Evolutionary conservation across 805 yeast genomes (phyloP).

Genomic region (Scheffersomyces stipitis): DNA sequence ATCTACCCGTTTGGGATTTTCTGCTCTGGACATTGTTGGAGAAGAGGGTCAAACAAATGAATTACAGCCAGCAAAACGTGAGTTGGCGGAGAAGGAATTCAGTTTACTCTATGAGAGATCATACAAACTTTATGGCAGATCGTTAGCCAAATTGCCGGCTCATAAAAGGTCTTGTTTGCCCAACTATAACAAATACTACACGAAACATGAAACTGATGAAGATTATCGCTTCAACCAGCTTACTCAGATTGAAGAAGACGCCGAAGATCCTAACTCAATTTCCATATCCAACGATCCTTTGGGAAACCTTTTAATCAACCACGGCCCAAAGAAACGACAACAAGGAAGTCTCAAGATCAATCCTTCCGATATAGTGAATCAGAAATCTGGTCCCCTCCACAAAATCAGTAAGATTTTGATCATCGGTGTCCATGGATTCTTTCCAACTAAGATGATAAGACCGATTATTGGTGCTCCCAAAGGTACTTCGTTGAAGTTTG

Average conservation of each 20-base stretch:
- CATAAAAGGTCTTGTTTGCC: conserved; percentile 42
- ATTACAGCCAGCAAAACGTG: conserved; percentile 7
- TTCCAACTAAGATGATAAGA: conserved; percentile 82
- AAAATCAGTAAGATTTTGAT: conserved; percentile 64
- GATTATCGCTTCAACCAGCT: conserved; percentile 15
- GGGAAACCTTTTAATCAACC: conserved; percentile 42
- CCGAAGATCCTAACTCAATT: conserved; percentile 29
- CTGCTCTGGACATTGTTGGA: conserved; percentile 26
- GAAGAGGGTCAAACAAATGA: conserved; percentile 8
- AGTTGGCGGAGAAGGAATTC: conserved; percentile 28
- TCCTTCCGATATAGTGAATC: conserved; percentile 21
- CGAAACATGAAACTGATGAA: conserved; percentile 3
- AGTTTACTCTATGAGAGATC: conserved; percentile 33
- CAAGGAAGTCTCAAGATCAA: conserved; percentile 7
- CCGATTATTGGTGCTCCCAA: conserved; percentile 94
- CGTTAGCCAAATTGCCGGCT: conserved; percentile 34
- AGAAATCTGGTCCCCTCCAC: conserved; percentile 27
- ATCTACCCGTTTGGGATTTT: conserved; percentile 35
- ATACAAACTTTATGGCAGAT: conserved; percentile 38
- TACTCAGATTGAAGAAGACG: conserved; percentile 27
- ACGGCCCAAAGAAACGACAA: conserved; percentile 10
- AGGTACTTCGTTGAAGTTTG: conserved; percentile 89
- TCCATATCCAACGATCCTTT: conserved; percentile 41
- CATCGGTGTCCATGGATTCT: conserved; percentile 94
- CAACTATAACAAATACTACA: conserved; percentile 31